phyloP scores from a whole-genome alignment of 2,329 filamentous ascomycete genomes.

The Epichloe hybrida region DNA sequence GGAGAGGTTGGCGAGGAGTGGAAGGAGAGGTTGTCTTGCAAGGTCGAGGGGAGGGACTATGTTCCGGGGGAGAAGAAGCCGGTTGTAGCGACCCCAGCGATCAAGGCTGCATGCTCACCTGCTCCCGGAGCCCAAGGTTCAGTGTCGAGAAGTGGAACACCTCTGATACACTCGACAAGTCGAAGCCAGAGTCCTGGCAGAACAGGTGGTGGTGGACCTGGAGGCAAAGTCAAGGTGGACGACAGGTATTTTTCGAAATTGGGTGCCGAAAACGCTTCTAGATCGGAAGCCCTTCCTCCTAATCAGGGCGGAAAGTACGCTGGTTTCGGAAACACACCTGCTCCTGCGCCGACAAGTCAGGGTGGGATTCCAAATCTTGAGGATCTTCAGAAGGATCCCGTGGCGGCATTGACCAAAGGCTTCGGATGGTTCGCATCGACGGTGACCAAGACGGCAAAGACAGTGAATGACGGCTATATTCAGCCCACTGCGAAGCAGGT shows the following conservation, averaged over 20 bases:
- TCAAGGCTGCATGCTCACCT: conserved; percentile 15
- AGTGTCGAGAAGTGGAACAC: conserved; percentile 26
- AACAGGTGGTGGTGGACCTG: conserved; percentile 7
- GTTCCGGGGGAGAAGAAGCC: conserved; percentile 55
- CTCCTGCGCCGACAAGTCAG: conserved; percentile 31
- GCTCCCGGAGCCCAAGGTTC: conserved; percentile 22
- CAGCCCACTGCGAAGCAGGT: conserved; percentile 61
- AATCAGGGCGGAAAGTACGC: conserved; percentile 85
- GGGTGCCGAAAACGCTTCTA: conserved; percentile 66
- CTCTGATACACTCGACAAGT: conserved; percentile 25
- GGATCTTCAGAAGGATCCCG: conserved; percentile 81
- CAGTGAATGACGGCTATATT: conserved; percentile 80
- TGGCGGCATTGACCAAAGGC: conserved; percentile 77
- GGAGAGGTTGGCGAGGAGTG: conserved; percentile 87
- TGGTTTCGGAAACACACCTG: conserved; percentile 74
- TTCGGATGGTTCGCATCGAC: conserved; percentile 89
- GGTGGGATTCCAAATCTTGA: conserved; percentile 55
- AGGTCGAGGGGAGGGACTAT: conserved; percentile 80
- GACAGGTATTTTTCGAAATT: conserved; percentile 84
- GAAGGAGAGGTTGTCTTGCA: conserved; percentile 78
- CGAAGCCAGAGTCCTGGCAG: conserved; percentile 25
- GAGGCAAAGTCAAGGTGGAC: conserved; percentile 49
- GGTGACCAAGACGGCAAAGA: conserved; percentile 82
- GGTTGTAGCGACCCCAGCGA: conserved; percentile 11
- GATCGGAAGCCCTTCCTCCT: conserved; percentile 63